Evolutionary conservation across 148 eudicot species (phyloP), one percentile per base, ranked within the genome.

Genomic region (Chenopodium formosanum): DNA sequence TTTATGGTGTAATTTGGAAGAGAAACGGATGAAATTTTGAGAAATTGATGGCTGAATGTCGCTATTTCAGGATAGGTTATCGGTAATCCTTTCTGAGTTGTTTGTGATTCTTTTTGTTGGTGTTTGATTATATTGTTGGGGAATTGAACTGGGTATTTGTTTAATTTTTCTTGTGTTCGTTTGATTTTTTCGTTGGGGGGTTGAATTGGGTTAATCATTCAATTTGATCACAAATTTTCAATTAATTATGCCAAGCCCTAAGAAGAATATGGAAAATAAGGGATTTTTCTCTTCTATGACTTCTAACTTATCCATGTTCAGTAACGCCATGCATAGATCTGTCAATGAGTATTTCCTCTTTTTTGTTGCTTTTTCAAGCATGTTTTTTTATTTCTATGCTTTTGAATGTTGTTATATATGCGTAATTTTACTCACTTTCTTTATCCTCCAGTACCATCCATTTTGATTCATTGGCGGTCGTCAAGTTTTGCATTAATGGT

Each of bases 321-420:
- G 95, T 70, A 89, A 74, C 80, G 91, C 93, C 80, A 90, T 91
- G 97, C 91, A 88, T 70, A 86, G 91, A 90, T 91, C 95, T 46
- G 95, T 93, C 77, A 93, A 89, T 56, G 97, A 97, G 98, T 94
- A 89, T 13, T 50, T 44, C 40, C 64, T 12, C 53, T 0, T 47
- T 69, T 32, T 37, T 10, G 3, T 31, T 66, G 5, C 47, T 14
- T 17, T 34, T 82, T 22, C 44, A 40, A 40, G 44, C 44, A 40
- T 40, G 6, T 40, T 27, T 17, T 70, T 62, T 22, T 16, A 56
- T 70, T 65, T 47, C 3, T 46, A 4, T 4, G 34, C 63, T 67
- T 17, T 22, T 40, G 44, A 75, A 70, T 78, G 58, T 50, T 50
- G 14, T 20, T 66, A 7, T 40, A 6, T 40, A 40, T 40, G 44